A percentile compares a stretch with the other conserved stretches of the same genome.
These are phyloP conservation scores for Croton setiger DNA, from an alignment of 441 rosid species.

Conservation along the genomic window DNA sequence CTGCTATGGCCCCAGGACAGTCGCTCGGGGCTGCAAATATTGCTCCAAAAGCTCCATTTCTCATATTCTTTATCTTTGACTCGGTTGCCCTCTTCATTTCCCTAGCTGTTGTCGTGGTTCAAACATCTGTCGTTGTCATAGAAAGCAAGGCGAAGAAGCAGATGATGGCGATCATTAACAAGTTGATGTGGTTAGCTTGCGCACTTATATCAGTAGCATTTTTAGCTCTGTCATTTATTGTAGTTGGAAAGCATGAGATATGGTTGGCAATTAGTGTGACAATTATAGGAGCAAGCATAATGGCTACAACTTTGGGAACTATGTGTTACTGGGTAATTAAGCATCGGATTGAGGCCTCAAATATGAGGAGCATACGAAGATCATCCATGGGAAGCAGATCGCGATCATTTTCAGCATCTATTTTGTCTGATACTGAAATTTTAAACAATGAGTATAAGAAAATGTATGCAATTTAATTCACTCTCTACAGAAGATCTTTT, in stretches of 20 bases:
- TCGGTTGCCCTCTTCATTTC: conserved; percentile 92
- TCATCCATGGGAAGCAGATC: conserved; percentile 36
- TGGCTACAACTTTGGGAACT: conserved; percentile 64
- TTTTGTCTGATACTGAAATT: conserved; percentile 60
- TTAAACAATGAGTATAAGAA: conserved; percentile 50
- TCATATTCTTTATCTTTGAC: conserved; percentile 79
- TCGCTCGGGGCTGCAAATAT: conserved; percentile 72
- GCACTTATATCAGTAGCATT: conserved; percentile 74
- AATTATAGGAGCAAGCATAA: conserved; percentile 62
- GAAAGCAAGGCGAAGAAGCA: conserved; percentile 86
- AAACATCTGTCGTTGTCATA: conserved; percentile 83
- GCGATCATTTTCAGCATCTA: conserved; percentile 50
- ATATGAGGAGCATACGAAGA: conserved; percentile 35
- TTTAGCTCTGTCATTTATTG: conserved; percentile 66
- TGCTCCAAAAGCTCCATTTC: conserved; percentile 55
- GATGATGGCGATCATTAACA: conserved; percentile 83
- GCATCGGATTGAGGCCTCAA: conserved; percentile 55
- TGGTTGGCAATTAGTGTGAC: conserved; percentile 72
- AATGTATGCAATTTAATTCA: conserved; percentile 75
- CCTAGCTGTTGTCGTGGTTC: conserved; percentile 92
- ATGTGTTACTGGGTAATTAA: conserved; percentile 74
- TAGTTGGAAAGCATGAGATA: conserved; percentile 57
- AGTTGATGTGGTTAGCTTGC: conserved; percentile 97
- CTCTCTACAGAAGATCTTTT: too few species aligned
- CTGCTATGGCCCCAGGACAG: conserved; percentile 30